A percentile compares a stretch with the other conserved stretches of the same genome.
phyloP scores from a whole-genome alignment of 2,329 filamentous ascomycete genomes.

The Raffaelea deltoideospora region DNA sequence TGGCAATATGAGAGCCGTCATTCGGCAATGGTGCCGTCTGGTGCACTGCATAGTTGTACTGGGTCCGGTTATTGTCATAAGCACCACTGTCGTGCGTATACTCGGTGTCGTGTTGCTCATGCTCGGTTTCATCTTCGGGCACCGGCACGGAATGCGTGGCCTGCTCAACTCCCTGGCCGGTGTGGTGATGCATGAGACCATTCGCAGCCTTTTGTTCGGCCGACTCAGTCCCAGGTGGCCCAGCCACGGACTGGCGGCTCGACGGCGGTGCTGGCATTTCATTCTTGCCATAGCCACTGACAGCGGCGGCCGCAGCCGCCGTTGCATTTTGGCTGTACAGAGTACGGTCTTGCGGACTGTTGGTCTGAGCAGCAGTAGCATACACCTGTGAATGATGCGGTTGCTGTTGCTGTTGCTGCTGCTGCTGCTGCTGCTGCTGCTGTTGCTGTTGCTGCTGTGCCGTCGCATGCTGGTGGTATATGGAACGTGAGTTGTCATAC shows the following conservation, averaged over 20 bases:
- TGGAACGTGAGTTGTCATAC: slow-evolving; percentile 63
- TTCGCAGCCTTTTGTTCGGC: slow-evolving; percentile 50
- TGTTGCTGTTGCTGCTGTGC: slow-evolving; percentile 59
- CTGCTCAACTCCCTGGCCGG: slow-evolving; percentile 35
- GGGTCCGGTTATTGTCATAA: slow-evolving; percentile 54
- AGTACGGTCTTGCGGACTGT: slow-evolving; percentile 40
- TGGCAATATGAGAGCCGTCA: slow-evolving; percentile 62
- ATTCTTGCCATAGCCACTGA: slow-evolving; percentile 55
- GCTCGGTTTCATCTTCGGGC: slow-evolving; percentile 53
- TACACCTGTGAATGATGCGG: slow-evolving; percentile 24
- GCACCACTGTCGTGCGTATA: slow-evolving; percentile 72
- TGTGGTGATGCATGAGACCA: slow-evolving; percentile 43
- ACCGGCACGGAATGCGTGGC: slow-evolving; percentile 35
- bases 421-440: slow-evolving; percentile 54
- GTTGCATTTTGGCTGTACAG: slow-evolving; percentile 46
- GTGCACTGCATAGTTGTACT: slow-evolving; percentile 57
- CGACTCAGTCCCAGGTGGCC: slow-evolving; percentile 40
- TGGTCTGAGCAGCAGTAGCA: slow-evolving; percentile 49
- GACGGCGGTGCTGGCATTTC: slow-evolving; percentile 73
- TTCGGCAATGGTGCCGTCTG: slow-evolving; percentile 50
- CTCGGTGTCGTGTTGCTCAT: slow-evolving; percentile 64
- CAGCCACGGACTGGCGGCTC: slow-evolving; percentile 39
- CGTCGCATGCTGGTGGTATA: slow-evolving; percentile 58
- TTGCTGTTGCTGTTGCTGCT: slow-evolving; percentile 44
- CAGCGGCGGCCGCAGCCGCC: slow-evolving; percentile 3